Conservation (phyloP, 176 grass and related monocot genomes). For the Miscanthus lutarioriparius region DNA sequence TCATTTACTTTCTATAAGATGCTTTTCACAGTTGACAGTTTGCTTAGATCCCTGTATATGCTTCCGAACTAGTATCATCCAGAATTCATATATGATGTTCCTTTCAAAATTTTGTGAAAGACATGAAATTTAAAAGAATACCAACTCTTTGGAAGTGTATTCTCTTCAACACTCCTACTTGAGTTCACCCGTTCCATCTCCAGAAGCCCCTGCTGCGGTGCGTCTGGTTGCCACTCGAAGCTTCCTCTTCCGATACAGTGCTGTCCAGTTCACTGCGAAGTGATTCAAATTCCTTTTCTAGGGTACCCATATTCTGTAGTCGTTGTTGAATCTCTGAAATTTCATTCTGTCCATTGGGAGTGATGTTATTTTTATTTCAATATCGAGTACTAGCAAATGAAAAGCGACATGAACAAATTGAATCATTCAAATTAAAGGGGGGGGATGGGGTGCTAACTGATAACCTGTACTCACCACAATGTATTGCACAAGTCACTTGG, state of each 20-base stretch:
- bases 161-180: neutral
- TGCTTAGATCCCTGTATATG: constrained; percentile 5
- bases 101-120: neutral
- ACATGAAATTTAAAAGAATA: constrained; percentile 23
- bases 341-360: constrained; percentile 28
- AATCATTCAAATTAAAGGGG: neutral
- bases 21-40: constrained; percentile 4
- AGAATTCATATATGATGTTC: neutral
- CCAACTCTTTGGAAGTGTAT: neutral
- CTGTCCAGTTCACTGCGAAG: constrained; percentile 10
- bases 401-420: neutral
- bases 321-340: constrained; percentile 43
- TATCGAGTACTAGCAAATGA: neutral
- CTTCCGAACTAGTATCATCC: neutral
- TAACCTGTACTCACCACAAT: neutral
- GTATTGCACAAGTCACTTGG: neutral
- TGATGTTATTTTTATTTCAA: neutral
- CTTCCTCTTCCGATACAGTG: neutral
- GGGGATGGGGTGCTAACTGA: neutral
- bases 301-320: constrained; percentile 40
- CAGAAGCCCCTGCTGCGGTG: constrained; percentile 20
- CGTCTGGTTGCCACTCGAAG: constrained; percentile 8
- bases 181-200: constrained; percentile 42
- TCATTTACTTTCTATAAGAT: neutral
- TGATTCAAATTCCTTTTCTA: constrained; percentile 46